Evolutionary conservation across 805 yeast species (phyloP), one percentile per base, ranked within the genome.

Genomic region (Lachancea cidri): DNA sequence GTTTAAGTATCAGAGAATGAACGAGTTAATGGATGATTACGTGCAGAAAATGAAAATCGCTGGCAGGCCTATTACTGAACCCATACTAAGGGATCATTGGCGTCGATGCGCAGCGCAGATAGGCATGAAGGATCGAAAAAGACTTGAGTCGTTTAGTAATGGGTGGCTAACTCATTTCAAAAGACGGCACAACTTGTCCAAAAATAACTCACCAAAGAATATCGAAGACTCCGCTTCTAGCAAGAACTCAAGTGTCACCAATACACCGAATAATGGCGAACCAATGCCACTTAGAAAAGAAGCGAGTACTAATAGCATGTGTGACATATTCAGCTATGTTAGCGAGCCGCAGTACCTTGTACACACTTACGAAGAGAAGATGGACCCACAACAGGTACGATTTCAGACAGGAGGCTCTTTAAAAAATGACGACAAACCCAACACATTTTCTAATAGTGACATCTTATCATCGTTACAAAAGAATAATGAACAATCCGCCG

Each of bases 91-190:
- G 29, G 77, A 73, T 37, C 72, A 74, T 52, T 78, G 84, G 84
- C 63, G 70, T 11, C 60, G 67, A 22, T 74, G 67, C 50, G 83
- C 81, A 2, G 72, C 72, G 42, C 66, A 70, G 50, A 74, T 57
- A 52, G 83, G 82, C 7, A 81, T 78, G 2, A 74, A 71, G 5
- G 80, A 78, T 49, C 81, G 83, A 3, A 78, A 77, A 53, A 60
- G 84, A 41, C 55, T 73, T 41, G 69, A 67, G 19, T 67, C 71
- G 13, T 78, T 76, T 47, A 72, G 79, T 48, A 82, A 77, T 54
- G 84, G 84, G 6, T 78, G 83, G 83, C 58, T 78, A 33, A 65
- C 75, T 9, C 80, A 74, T 50, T 78, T 78, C 58, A 78, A 78
- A 55, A 77, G 74, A 48, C 60, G 82, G 37, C 81, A 77, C 50